Conservation (phyloP, 345 rosid genomes). For the Microthlaspi erraticum region DNA sequence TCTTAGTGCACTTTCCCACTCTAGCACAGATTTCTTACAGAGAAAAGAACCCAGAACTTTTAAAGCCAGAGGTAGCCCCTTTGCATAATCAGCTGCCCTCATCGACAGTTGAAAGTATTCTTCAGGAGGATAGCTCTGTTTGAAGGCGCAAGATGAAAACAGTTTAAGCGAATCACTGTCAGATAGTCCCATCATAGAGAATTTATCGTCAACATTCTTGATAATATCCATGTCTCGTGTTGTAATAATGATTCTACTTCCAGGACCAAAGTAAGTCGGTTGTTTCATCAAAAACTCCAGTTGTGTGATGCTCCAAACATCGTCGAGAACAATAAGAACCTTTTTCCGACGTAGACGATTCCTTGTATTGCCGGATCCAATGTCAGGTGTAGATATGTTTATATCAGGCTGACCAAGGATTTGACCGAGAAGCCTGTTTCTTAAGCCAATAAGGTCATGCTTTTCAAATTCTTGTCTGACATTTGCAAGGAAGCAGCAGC, state of each 20-base stretch:
- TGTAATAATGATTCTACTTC: constrained; percentile 27
- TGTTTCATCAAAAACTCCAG: constrained; percentile 19
- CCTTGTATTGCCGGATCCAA: neutral
- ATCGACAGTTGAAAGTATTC: constrained; percentile 18
- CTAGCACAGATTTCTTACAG: neutral
- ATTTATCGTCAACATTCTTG: neutral
- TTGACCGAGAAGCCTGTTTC: constrained; percentile 12
- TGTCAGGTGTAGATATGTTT: neutral
- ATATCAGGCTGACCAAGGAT: constrained; percentile 1
- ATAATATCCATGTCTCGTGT: constrained; percentile 12
- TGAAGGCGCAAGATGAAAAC: constrained; percentile 28
- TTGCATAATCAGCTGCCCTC: constrained; percentile 5
- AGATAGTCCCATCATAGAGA: constrained; percentile 9
- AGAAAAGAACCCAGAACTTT: constrained; percentile 38
- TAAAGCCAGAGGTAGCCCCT: constrained; percentile 41
- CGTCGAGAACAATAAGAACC: constrained; percentile 36
- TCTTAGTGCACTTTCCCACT: constrained; percentile 41
- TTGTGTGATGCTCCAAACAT: neutral
- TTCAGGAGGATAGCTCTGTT: constrained; percentile 12
- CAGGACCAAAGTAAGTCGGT: constrained; percentile 17
- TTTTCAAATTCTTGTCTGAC: constrained; percentile 38
- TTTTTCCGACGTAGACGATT: constrained; percentile 19
- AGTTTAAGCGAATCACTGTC: constrained; percentile 28
- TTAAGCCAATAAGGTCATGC: neutral
- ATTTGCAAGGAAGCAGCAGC: constrained; percentile 45